Base-by-base conservation (phyloP, 1,284 basidiomycete genomes). In the Coriolopsis trogii region DNA sequence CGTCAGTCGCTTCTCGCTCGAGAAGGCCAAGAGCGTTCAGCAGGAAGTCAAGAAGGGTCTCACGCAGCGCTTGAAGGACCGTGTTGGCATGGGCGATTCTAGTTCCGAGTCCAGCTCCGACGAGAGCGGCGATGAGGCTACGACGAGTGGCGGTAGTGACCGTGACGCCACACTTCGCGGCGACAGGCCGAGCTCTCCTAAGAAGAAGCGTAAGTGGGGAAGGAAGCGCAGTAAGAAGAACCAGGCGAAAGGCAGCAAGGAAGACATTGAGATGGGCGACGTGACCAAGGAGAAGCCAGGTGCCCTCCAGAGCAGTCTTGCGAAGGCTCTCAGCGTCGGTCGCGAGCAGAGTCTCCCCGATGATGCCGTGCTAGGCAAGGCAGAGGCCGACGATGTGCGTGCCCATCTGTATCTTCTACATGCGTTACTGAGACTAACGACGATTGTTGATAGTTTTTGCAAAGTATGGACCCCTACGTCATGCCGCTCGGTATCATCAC, bases 401-500 rank as follows among this genome's bases (percentile, higher is more conserved):
- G 31, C 29, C 55, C 43, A 25, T 21, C 20, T 36, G 33, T 23
- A 3, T n/a, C 33, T 1, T n/a, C 21, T n/a, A n/a, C n/a, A n/a
- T n/a, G n/a, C n/a, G n/a, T n/a, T 31, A 16, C 47, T 38, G 29
- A 31, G 48, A 12, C 18, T 33, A 46, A 9, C n/a, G n/a, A n/a
- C n/a, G 13, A 10, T 1, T 36, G 13, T n/a, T 6, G 12, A 15
- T 64, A 88, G 79, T 90, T 92, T 69, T 73, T 92, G 61, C 82
- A 87, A 69, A 80, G 78, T 42, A 80, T 90, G 48, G 89, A 86
- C 67, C 85, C 79, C 0, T 79, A 83, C 39, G 76, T 89, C 25
- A 84, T 82, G 72, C 92, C 92, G 2, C 75, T 95, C 26, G 93
- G 93, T 49, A 93, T 96, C 67, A 95, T 96, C 59, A 96, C 93